Conservation (phyloP, 495 filamentous ascomycete genomes). For the Penicillium longicatenatum region DNA sequence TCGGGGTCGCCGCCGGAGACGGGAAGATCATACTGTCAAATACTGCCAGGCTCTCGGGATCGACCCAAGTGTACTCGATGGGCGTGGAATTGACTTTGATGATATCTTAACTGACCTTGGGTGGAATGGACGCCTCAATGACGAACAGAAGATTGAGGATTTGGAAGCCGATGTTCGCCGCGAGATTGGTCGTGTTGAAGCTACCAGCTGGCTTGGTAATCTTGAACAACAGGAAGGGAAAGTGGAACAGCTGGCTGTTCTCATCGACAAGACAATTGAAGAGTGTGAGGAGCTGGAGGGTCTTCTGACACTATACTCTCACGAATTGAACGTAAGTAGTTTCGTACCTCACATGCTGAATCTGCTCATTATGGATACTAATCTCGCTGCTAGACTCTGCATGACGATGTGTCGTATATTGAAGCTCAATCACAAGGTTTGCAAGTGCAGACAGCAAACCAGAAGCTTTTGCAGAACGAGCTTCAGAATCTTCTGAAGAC, state of each 20-base stretch:
- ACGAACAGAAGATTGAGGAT: slow-evolving; percentile 74
- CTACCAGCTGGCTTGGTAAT: slow-evolving; percentile 86
- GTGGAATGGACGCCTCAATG: slow-evolving; percentile 77
- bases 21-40: slow-evolving; percentile 73
- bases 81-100: slow-evolving; percentile 71
- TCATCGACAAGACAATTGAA: slow-evolving; percentile 84
- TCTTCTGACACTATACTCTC: slow-evolving; percentile 87
- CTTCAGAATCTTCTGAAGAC: slow-evolving; percentile 79
- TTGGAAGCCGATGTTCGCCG: slow-evolving; percentile 81
- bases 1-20: slow-evolving; percentile 56
- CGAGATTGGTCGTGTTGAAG: slow-evolving; percentile 86
- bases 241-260: slow-evolving; percentile 74
- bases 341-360: neutral
- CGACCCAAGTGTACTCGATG: slow-evolving; percentile 68
- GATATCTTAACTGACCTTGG: slow-evolving; percentile 83
- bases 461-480: slow-evolving; percentile 89
- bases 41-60: slow-evolving; percentile 78
- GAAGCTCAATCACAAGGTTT: slow-evolving; percentile 96
- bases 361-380: neutral
- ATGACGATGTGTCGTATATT: slow-evolving; percentile 94
- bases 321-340: slow-evolving; percentile 82
- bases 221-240: slow-evolving; percentile 89
- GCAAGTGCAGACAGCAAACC: slow-evolving; percentile 95
- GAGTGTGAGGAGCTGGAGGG: slow-evolving; percentile 97
- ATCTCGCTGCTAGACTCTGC: slow-evolving; percentile 67